A percentile compares a stretch with the other conserved stretches of the same genome.
Conservation (phyloP, 2,329 filamentous ascomycete species). For the Nothopassalora personata region DNA sequence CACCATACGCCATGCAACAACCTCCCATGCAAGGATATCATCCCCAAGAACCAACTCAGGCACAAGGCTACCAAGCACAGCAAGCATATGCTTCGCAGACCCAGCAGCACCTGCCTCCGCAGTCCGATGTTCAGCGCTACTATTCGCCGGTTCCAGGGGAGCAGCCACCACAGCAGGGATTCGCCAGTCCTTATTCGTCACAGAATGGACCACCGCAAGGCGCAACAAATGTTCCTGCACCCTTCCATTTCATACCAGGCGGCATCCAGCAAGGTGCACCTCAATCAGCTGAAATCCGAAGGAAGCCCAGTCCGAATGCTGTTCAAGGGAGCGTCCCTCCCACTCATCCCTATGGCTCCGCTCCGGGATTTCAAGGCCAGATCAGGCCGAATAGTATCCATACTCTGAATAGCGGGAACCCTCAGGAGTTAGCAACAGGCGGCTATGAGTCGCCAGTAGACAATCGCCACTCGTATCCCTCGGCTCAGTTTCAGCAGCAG, state of each 20-base stretch:
- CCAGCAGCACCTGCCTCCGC: conserved; percentile 27
- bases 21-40: conserved; percentile 42
- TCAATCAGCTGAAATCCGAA: conserved; percentile 13
- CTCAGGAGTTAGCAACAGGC: conserved; percentile 45
- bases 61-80: conserved; percentile 26
- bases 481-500: conserved; percentile 24
- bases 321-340: conserved; percentile 18
- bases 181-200: conserved; percentile 22
- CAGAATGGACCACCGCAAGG: conserved; percentile 21
- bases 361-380: conserved; percentile 31
- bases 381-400: conserved; percentile 37
- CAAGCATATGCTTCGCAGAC: conserved; percentile 28
- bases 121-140: conserved; percentile 33
- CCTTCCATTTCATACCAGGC: conserved; percentile 35
- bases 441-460: conserved; percentile 46
- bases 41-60: conserved; percentile 30
- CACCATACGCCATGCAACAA: conserved; percentile 23
- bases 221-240: conserved; percentile 23
- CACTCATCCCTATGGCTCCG: conserved; percentile 36
- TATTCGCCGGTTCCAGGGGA: conserved; percentile 36
- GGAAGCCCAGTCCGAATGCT: conserved; percentile 25
- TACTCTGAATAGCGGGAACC: conserved; percentile 36
- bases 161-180: conserved; percentile 25
- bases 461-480: conserved; percentile 38
- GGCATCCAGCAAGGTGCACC: conserved; percentile 24